Evolutionary conservation across 73 alveolate species (phyloP), one percentile per base, ranked within the genome.

Genomic region (Stentor roeselii): DNA sequence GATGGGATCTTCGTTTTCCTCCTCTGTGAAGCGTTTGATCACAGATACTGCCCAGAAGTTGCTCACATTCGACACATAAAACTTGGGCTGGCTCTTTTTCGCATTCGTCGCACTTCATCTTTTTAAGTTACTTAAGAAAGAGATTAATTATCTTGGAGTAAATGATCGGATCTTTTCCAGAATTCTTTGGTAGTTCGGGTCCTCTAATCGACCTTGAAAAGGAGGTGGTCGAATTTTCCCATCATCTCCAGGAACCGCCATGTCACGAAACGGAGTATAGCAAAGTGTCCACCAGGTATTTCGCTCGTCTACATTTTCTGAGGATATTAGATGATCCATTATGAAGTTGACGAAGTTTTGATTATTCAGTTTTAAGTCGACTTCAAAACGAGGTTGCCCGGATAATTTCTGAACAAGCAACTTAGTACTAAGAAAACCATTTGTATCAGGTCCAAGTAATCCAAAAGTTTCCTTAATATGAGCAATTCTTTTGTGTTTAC

Each of bases 371-470:
- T 86, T 90, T 11, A 89, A 82, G 41, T 90, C 95, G 3, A 84
- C 61, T 3, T 90, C 95, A 59, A 90, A 90, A 78, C 89, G 86
- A 67, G 92, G 88, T 80, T 82, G 78, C 4, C 90, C 92, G 83
- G 91, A 82, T 36, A 90, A 83, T 60, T 86, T 90, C 4, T 59
- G 39, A 14, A 90, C 91, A 41, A 90, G 39, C 36, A 36, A 0
- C 67, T 90, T 90, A 58, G 83, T 78, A 0, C 91, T 89, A 31
- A 67, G 21, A 67, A 67, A 27, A n/a, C 80, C 80, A 21, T 67
- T 21, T 27, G 37, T 74, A 2, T 87, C 95, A 1, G 82, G 60
- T 60, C 86, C 95, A 3, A 86, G 30, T 4, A 87, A 75, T 3
- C 37, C n/a, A 74, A 41, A 90, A 41, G 83, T 58, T 15, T 37